A percentile compares a stretch with the other conserved stretches of the same genome.
Evolutionary conservation across 352 stramenopile species (phyloP).

Genomic region (Globisporangium cylindrosporum): DNA sequence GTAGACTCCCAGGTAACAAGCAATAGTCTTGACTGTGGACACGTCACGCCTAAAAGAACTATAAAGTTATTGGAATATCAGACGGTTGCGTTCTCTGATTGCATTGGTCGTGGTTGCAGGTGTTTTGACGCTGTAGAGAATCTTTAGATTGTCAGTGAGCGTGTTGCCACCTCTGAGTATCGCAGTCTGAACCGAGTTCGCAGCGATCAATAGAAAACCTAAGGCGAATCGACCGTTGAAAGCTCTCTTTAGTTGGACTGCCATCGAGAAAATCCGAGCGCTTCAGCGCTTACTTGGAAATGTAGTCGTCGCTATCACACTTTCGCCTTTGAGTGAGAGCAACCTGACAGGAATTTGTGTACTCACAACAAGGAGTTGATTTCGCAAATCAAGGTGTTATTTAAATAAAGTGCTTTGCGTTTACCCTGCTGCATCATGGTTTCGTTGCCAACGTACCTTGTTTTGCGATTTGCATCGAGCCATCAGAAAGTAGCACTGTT

Average conservation of each 20-base stretch:
- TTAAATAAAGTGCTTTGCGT: neutral
- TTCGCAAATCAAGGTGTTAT: neutral
- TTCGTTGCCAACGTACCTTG: neutral
- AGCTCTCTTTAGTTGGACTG: neutral
- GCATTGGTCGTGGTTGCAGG: neutral
- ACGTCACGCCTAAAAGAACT: too few species aligned
- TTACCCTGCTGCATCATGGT: neutral
- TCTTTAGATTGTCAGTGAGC: neutral
- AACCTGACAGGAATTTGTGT: neutral
- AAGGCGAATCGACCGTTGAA: neutral
- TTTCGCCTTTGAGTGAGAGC: too few species aligned
- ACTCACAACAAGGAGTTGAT: neutral
- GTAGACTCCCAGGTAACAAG: too few species aligned
- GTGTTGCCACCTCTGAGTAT: neutral
- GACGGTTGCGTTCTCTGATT: too few species aligned
- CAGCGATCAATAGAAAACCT: neutral
- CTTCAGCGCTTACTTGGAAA: too few species aligned
- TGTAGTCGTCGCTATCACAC: too few species aligned
- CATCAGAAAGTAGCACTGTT: neutral
- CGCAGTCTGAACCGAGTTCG: neutral
- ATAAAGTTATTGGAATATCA: too few species aligned
- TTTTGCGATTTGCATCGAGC: neutral
- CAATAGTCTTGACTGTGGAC: too few species aligned
- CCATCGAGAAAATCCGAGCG: neutral
- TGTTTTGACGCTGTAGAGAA: neutral